These are phyloP conservation scores for Hysterangium stoloniferum DNA, from an alignment of 768 basidiomycete genomes.

Conservation along the genomic window DNA sequence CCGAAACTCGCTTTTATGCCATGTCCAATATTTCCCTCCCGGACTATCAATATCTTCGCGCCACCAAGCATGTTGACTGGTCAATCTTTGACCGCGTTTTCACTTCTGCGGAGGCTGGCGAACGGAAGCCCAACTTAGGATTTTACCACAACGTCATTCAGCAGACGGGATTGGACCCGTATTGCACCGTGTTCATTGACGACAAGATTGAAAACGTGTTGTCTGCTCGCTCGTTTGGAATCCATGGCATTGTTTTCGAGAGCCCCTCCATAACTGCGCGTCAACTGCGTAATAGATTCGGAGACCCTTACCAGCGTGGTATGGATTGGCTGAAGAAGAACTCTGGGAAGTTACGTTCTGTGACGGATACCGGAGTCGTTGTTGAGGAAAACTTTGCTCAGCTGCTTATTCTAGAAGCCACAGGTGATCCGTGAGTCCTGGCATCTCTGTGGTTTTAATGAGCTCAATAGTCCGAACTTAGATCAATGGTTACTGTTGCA, in stretches of 20 bases:
- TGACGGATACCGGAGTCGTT: slow-evolving; percentile 34
- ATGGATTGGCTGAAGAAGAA: slow-evolving; percentile 32
- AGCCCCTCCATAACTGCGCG: slow-evolving; percentile 33
- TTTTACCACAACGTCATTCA: slow-evolving; percentile 44
- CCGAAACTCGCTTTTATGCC: slow-evolving; percentile 38
- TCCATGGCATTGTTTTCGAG: slow-evolving; percentile 48
- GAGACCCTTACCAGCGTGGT: slow-evolving; percentile 39
- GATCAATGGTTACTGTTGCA: no score
- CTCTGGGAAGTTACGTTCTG: slow-evolving; percentile 35
- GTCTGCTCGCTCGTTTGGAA: slow-evolving; percentile 47
- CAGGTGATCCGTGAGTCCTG: slow-evolving; percentile 33
- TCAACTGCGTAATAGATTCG: slow-evolving; percentile 38
- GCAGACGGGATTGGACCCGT: slow-evolving; percentile 37
- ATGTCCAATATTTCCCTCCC: slow-evolving; percentile 55
- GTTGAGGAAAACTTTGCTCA: slow-evolving; percentile 48
- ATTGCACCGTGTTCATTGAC: slow-evolving; percentile 46
- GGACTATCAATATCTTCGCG: slow-evolving; percentile 39
- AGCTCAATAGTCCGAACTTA: no score
- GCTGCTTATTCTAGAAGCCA: slow-evolving; percentile 48
- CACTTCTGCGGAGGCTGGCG: slow-evolving; percentile 42
- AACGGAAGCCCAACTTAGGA: slow-evolving; percentile 49
- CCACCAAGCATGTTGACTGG: slow-evolving; percentile 39
- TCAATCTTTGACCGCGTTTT: slow-evolving; percentile 42
- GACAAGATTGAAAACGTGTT: slow-evolving; percentile 54
- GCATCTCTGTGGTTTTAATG: background rate